A percentile compares a stretch with the other conserved stretches of the same genome.
Evolutionary conservation across 2,329 filamentous ascomycete genomes (phyloP).

Genomic region (Fusarium verticillioides): DNA sequence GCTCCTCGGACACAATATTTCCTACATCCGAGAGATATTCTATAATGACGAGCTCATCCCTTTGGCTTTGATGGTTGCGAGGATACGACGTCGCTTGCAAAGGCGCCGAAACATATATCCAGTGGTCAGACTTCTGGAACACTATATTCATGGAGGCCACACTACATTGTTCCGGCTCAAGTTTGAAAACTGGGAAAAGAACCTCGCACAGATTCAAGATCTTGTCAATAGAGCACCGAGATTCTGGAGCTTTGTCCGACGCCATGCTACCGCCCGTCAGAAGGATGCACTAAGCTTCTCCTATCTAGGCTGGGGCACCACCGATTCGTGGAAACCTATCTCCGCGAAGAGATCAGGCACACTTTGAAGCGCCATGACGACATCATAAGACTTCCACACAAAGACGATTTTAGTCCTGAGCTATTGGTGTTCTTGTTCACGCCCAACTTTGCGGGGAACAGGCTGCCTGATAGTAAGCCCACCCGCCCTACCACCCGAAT

Average conservation of each 20-base stretch:
- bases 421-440: not conserved
- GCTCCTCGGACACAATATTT: no score
- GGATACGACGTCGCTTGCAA: not conserved
- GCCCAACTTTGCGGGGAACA: not conserved
- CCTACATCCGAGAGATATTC: not conserved
- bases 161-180: not conserved
- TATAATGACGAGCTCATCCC: not conserved
- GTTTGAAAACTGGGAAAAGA: not conserved
- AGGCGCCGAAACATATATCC: not conserved
- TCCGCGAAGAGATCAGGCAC: not conserved
- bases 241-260: not conserved
- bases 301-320: not conserved
- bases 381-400: rapidly evolving
- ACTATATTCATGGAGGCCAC: not conserved
- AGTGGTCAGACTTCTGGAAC: not conserved
- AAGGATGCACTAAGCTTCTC: not conserved
- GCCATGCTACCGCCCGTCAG: rapidly evolving
- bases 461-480: not conserved
- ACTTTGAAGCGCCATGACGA: rapidly evolving
- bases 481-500: rapidly evolving
- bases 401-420: not conserved
- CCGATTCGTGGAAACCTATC: not conserved
- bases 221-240: not conserved
- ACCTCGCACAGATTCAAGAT: not conserved
- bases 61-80: not conserved